Evolutionary conservation across 139 green algal species (phyloP), one percentile per base, ranked within the genome.

Genomic region (Micractinium conductrix): DNA sequence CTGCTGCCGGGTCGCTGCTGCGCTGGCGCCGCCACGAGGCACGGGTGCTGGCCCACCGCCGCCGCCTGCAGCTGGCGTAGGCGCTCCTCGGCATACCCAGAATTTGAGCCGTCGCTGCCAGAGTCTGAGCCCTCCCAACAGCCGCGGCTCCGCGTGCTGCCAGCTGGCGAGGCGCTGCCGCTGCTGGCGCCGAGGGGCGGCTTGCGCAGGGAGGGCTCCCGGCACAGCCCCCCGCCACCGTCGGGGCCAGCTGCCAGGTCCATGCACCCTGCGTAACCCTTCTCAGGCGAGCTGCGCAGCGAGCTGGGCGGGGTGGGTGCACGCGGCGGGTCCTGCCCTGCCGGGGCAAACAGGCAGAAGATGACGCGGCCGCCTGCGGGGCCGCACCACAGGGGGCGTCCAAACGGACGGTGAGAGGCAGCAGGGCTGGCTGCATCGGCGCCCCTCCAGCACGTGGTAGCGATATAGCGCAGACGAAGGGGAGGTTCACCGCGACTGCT

Each of bases 301-400:
- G 81, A 88, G 68, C 37, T 62, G 55, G 79, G 72, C 24, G 69
- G 75, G 21, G 71, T 78, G 40, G 78, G 62, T 0, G 53, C 68
- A 0, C 55, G 74, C 26, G 37, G 37, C 50, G 72, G 28, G 4
- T 73, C 19, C n/a, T n/a, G n/a, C n/a, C n/a, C n/a, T n/a, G n/a
- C n/a, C 30, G 84, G 69, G 4, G 63, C 60, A 80, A 96, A 95
- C 58, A 97, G 88, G 81, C 93, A 95, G 87, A 97, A 96, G 78
- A 95, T 91, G 1, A 97, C 92, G 0, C 84, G 74, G 24, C 94
- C 94, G n/a, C 93, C 94, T 82, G 76, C 40, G 8, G 8, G 53
- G 53, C 19, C 10, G 53, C 53, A 40, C 9, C 62, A 42, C 9
- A 40, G 2, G 62, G 30, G n/a, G 30, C 8, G 30, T 30, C 8